phyloP scores from a whole-genome alignment of 352 stramenopile species.

The Hyaloperonospora brassicae region DNA sequence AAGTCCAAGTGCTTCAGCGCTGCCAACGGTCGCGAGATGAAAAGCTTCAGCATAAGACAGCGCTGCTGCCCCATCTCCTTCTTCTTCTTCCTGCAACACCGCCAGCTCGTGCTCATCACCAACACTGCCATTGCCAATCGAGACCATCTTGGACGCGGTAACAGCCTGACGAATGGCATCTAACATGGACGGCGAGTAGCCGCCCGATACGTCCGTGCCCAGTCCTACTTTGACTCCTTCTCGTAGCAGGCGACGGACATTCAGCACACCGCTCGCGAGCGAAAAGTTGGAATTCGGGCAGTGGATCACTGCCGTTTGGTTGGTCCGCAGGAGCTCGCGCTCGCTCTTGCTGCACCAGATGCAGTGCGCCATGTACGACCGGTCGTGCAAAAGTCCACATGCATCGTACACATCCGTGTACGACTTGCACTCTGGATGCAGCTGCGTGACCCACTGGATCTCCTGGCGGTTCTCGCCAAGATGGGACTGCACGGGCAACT shows the following conservation, averaged over 20 bases:
- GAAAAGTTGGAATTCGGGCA: constrained; percentile 94
- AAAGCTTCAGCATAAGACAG: constrained; percentile 83
- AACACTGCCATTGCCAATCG: constrained; percentile 54
- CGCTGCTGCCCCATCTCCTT: too few species aligned
- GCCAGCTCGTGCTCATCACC: constrained; percentile 25
- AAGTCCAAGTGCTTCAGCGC: constrained; percentile 30
- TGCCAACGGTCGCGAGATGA: constrained; percentile 85
- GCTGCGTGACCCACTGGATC: constrained; percentile 73
- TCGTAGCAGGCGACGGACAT: constrained; percentile 62
- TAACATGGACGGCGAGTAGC: constrained; percentile 92
- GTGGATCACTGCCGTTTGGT: constrained; percentile 83
- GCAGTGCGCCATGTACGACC: constrained; percentile 92
- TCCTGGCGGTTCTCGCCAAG: constrained; percentile 86
- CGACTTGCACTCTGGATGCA: constrained; percentile 74
- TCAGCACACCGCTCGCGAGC: constrained; percentile 82
- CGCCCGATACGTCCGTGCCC: constrained; percentile 91
- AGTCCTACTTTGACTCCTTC: constrained; percentile 87
- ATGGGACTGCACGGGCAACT: constrained; percentile 87
- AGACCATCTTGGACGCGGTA: constrained; percentile 82
- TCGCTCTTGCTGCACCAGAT: constrained; percentile 81
- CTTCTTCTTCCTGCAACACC: neutral
- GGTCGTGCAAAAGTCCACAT: constrained; percentile 83
- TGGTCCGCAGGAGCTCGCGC: constrained; percentile 52
- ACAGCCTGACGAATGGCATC: constrained; percentile 86
- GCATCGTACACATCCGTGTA: constrained; percentile 80